These are phyloP conservation scores for Ophiostoma sp. DNA, from an alignment of 2,329 filamentous ascomycete genomes.

Conservation along the genomic window DNA sequence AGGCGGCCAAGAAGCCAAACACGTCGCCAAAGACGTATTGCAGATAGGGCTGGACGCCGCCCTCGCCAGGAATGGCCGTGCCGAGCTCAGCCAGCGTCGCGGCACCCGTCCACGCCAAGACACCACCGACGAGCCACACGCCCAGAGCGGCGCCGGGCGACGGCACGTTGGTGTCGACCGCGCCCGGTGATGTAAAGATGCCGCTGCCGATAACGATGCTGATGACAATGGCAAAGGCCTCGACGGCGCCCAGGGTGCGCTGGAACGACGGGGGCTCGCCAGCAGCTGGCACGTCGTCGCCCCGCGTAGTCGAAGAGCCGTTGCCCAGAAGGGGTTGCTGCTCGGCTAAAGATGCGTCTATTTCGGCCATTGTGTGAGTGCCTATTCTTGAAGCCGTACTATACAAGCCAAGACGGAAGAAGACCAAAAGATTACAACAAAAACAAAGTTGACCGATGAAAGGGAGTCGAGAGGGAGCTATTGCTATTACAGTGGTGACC, in stretches of 20 bases:
- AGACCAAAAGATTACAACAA: not conserved
- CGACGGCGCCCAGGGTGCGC: conserved; percentile 36
- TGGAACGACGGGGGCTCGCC: conserved; percentile 16
- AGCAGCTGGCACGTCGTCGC: not conserved
- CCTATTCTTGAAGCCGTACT: not conserved
- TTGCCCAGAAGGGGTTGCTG: conserved; percentile 11
- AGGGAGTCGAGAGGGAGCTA: not conserved
- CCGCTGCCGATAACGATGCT: conserved; percentile 61
- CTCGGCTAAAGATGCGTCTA: not conserved
- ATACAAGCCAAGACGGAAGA: not conserved
- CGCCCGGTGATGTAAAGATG: conserved; percentile 60
- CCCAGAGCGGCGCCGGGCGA: conserved; percentile 54
- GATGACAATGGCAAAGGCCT: conserved; percentile 56
- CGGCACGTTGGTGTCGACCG: conserved; percentile 60
- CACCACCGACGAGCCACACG: conserved; percentile 58
- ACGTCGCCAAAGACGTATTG: conserved; percentile 56
- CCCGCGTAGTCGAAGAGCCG: not conserved
- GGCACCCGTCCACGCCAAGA: conserved; percentile 60
- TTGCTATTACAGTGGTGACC: not conserved
- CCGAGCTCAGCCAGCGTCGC: conserved; percentile 59
- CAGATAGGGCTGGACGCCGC: conserved; percentile 59
- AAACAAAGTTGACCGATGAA: not conserved
- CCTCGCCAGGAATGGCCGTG: conserved; percentile 58
- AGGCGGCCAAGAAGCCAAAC: conserved; percentile 58
- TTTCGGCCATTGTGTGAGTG: not conserved